These are phyloP conservation scores for Tolypocladium tundrense DNA, from an alignment of 2,329 filamentous ascomycete species.

Conservation along the genomic window DNA sequence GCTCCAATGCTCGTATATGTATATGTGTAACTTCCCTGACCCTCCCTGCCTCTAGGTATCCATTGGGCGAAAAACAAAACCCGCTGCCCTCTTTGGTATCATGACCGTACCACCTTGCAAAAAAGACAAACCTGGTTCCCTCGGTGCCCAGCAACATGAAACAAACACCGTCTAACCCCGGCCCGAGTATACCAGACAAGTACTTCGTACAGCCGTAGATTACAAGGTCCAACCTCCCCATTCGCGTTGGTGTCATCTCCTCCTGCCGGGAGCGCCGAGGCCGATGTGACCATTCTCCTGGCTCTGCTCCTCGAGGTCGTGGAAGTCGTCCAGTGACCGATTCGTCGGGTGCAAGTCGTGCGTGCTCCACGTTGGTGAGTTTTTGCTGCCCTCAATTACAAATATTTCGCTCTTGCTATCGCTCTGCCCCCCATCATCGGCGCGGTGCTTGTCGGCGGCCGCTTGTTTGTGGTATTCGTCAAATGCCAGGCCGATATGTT, in stretches of 20 bases:
- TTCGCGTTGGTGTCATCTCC: neutral
- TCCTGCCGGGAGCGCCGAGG: conserved; percentile 2
- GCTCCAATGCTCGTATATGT: neutral
- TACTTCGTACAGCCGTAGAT: neutral
- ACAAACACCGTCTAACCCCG: neutral
- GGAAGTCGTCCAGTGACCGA: conserved; percentile 16
- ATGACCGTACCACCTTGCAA: neutral
- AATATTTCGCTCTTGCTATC: conserved; percentile 24
- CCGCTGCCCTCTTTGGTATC: neutral
- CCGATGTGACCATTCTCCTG: conserved; percentile 10
- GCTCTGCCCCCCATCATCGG: conserved; percentile 5
- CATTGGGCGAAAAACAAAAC: neutral
- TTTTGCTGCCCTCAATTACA: conserved; percentile 21
- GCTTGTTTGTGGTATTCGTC: conserved; percentile 7
- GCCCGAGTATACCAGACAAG: neutral
- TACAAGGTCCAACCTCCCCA: neutral
- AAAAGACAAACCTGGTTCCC: neutral
- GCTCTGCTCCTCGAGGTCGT: conserved; percentile 20
- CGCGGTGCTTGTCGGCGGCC: neutral
- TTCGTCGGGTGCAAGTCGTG: conserved; percentile 9
- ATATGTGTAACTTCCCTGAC: neutral
- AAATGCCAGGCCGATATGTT: conserved; percentile 9
- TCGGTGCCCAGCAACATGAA: neutral
- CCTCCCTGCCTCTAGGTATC: neutral
- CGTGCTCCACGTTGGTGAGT: conserved; percentile 12